Evolutionary conservation across 208 protist genomes (phyloP), one percentile per base, ranked within the genome.

Genomic region (Trypanosoma caninum): DNA sequence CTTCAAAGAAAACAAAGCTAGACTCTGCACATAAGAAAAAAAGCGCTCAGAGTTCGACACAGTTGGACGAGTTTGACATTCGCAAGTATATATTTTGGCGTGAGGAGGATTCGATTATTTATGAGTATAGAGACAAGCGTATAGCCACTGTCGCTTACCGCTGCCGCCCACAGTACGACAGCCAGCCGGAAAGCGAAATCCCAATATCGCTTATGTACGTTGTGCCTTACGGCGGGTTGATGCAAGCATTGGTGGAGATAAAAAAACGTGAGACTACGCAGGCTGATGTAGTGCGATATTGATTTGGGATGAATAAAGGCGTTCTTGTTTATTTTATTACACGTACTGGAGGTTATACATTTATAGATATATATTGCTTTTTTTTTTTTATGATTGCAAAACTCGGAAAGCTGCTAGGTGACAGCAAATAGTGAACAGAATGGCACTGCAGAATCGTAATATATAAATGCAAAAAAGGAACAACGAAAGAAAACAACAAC

Each of bases 91-190:
- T 90, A 51, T 95, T 95, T 56, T 95, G 89, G 87, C 76, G 85
- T n/a, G 80, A 92, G 72, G 86, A 95, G 72, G 89, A 91, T 35
- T 62, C 64, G 38, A 64, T 92, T 22, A 46, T 95, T 11, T 95
- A 84, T 46, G 67, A 76, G 7, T 82, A 82, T 63, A 78, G 89
- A 51, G 89, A 95, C 59, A 84, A 77, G 59, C 81, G 84, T n/a
- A 78, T 95, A 23, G 86, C 89, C 14, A 72, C 80, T 1, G 58
- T 80, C n/a, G 84, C 80, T 8, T 93, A 95, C 68, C 75, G 76
- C 38, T 93, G 86, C 56, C 78, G 86, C 6, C 59, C 86, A 16
- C 86, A 93, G 78, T 95, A 95, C 59, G 84, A 92, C 14, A 73
- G 74, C 0, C 89, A 95, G 50, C 82, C 89, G 5, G 82, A 88